A percentile compares a stretch with the other conserved stretches of the same genome.
Conservation (phyloP, 805 yeast species). For the Cyberlindnera japonica region DNA sequence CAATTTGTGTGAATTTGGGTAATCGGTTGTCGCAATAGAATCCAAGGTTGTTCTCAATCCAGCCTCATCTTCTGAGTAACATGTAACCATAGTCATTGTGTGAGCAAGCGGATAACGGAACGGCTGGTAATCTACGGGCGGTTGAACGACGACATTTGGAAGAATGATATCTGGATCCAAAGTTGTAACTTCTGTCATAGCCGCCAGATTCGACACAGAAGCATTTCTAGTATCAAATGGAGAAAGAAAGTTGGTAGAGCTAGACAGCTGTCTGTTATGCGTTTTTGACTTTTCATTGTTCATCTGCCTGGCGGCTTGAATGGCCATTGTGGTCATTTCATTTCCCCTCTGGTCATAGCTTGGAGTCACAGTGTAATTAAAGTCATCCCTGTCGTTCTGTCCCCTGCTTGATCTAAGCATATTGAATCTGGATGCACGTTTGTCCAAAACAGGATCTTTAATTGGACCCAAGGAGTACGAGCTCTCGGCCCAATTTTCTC, state of each 20-base stretch:
- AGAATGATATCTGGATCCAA: constrained; percentile 59
- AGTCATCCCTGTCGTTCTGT: constrained; percentile 21
- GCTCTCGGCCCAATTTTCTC: constrained; percentile 86
- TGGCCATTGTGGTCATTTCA: constrained; percentile 55
- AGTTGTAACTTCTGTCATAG: constrained; percentile 35
- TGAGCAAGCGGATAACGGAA: constrained; percentile 77
- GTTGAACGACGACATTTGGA: constrained; percentile 84
- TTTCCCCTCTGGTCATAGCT: constrained; percentile 22
- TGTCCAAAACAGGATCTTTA: constrained; percentile 35
- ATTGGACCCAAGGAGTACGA: constrained; percentile 49
- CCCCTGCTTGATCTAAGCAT: constrained; percentile 36
- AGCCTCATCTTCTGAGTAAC: constrained; percentile 88
- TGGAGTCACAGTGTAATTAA: constrained; percentile 11
- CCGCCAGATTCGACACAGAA: constrained; percentile 24
- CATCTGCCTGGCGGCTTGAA: constrained; percentile 46
- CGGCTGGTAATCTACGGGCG: constrained; percentile 86
- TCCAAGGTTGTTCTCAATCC: constrained; percentile 87
- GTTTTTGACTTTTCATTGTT: constrained; percentile 11
- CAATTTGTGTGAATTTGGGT: constrained; percentile 91
- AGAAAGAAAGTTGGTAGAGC: constrained; percentile 12
- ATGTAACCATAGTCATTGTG: constrained; percentile 75
- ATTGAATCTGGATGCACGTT: constrained; percentile 30
- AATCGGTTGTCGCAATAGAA: constrained; percentile 91
- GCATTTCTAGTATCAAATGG: constrained; percentile 26
- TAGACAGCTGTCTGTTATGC: constrained; percentile 15